Conservation (phyloP, 1,284 basidiomycete species). For the Marasmius fiardii region DNA sequence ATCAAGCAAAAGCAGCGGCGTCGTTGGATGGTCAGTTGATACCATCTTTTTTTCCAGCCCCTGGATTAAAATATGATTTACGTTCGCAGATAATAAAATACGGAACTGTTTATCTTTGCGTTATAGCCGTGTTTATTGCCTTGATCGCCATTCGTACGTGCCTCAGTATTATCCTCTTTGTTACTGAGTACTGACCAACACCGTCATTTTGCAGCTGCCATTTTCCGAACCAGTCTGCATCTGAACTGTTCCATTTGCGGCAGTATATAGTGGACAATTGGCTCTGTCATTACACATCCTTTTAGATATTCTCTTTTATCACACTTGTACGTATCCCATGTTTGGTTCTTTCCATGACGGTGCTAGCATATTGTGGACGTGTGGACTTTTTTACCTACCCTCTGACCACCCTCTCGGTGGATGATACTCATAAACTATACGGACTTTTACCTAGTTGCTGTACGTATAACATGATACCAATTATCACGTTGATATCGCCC, state of each 20-base stretch:
- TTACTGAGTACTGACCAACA: conserved; percentile 2
- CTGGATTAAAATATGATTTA: background rate
- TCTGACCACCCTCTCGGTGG: background rate
- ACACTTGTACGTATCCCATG: background rate
- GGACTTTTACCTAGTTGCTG: conserved; percentile 1
- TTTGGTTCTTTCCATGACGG: conserved; percentile 5
- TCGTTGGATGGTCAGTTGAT: conserved; percentile 72
- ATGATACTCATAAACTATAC: background rate
- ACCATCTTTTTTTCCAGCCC: background rate
- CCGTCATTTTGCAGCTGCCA: conserved; percentile 43
- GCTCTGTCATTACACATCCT: conserved; percentile 5
- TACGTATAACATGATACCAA: conserved; percentile 4
- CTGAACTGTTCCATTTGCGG: conserved; percentile 68
- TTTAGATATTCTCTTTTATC: conserved; percentile 5
- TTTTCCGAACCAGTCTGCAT: conserved; percentile 55
- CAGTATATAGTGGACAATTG: conserved; percentile 49
- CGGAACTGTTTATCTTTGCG: conserved; percentile 70
- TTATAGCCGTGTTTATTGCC: conserved; percentile 74
- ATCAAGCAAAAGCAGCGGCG: conserved; percentile 85
- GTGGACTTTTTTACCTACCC: background rate
- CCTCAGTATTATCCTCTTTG: background rate
- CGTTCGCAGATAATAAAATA: conserved; percentile 71
- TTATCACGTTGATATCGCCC: conserved; percentile 1
- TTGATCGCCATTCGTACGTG: conserved; percentile 76
- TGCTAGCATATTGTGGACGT: conserved; percentile 7